Conservation (phyloP, 345 rosid genomes). For the Eutrema heterophyllum region DNA sequence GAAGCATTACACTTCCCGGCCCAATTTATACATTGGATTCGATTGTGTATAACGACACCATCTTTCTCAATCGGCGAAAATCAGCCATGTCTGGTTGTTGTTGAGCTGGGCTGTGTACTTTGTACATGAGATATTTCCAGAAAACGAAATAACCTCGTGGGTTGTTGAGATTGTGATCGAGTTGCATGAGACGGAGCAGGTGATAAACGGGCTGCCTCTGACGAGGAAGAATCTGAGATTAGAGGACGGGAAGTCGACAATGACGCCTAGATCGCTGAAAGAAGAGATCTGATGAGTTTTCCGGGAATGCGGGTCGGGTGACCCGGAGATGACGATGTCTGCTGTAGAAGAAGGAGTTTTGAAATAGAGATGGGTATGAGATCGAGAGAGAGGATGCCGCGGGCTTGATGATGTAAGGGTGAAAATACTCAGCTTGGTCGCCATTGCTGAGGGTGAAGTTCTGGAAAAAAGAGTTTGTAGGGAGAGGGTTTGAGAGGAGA, state of each 20-base stretch:
- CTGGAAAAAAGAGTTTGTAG: slow-evolving; percentile 86
- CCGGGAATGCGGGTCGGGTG: slow-evolving; percentile 28
- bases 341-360: slow-evolving; percentile 48
- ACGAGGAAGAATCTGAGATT: slow-evolving; percentile 72
- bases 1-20: no score
- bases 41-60: no score
- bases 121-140: slow-evolving; percentile 41
- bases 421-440: slow-evolving; percentile 77
- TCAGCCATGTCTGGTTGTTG: slow-evolving; percentile 77
- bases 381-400: slow-evolving; percentile 54
- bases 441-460: slow-evolving; percentile 80
- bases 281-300: slow-evolving; percentile 57
- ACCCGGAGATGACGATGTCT: slow-evolving; percentile 62
- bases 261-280: slow-evolving; percentile 64
- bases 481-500: slow-evolving; percentile 71
- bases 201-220: slow-evolving; percentile 80
- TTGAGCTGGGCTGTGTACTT: slow-evolving; percentile 61
- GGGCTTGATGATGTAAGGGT: slow-evolving; percentile 81
- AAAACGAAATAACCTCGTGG: slow-evolving; percentile 61
- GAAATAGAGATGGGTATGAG: slow-evolving; percentile 60
- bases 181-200: slow-evolving; percentile 43
- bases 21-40: no score
- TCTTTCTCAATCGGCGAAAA: slow-evolving; percentile 59
- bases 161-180: slow-evolving; percentile 52
- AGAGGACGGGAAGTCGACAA: slow-evolving; percentile 62